Evolutionary conservation across 1,284 basidiomycete genomes (phyloP), one percentile per base, ranked within the genome.

Genomic region (Mycena citricolor): DNA sequence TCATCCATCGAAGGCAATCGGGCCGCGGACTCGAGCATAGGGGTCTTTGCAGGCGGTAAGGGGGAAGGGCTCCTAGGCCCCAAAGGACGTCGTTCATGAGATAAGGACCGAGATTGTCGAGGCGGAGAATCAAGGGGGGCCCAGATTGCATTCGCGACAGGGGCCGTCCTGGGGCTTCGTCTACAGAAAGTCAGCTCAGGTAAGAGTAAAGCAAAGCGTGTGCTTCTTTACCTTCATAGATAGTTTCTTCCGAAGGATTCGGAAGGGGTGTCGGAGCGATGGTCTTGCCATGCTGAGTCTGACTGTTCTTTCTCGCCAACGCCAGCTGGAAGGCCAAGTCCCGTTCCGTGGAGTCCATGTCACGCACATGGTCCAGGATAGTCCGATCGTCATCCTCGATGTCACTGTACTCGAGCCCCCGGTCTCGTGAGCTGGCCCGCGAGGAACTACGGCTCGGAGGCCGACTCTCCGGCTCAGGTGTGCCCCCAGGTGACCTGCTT

Each of bases 281-380:
- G 37, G 69, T 68, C 34, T 73, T 71, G 13, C 69, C 71, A 49
- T 77, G 72, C 54, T 90, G 88, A 60, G 77, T 86, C 61, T 83
- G 73, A 59, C 88, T 90, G 61, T 94, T 94, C 51, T 77, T 75
- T 50, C 87, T 71, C 5, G 90, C 91, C 36, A 93, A 67, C 51
- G 86, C 86, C 42, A 94, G 66, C 34, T 85, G 79, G 65, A 77
- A 71, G 20, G 80, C 75, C 43, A 94, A 68, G 57, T 91, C 83
- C 50, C 78, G 74, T 57, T 91, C 90, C 11, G 83, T 87, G 32
- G 76, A 70, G 51, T 84, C 79, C 53, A 77, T 62, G 10, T 64
- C 57, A 47, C 62, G 61, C 26, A 61, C 56, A 33, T 63, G 54
- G 8, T 61, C 59, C 42, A 65, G 49, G 33, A 63, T 60, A 34